phyloP scores from a whole-genome alignment of 352 stramenopile genomes.

The Phytophthora aleatoria region DNA sequence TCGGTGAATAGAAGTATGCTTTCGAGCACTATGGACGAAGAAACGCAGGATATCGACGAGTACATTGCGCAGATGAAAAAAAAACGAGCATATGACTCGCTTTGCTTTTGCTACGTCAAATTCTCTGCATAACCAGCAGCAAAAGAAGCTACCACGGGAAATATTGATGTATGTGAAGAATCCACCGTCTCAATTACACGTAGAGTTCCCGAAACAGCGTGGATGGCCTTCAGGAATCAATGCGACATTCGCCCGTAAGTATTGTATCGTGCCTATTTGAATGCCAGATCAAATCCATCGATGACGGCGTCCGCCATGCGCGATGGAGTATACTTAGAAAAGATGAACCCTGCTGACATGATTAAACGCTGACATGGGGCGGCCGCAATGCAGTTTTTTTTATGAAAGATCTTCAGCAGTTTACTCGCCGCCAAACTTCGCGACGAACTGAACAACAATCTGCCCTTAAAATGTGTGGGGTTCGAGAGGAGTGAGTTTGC shows the following conservation, averaged over 20 bases:
- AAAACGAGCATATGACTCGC: conserved; percentile 2
- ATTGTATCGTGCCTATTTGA: conserved; percentile 24
- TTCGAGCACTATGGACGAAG: background rate
- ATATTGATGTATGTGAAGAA: conserved; percentile 17
- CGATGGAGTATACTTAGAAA: conserved; percentile 8
- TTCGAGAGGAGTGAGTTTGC: conserved; percentile 11
- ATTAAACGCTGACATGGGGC: conserved; percentile 36
- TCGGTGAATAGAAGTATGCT: background rate
- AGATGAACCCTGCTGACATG: background rate
- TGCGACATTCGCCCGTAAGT: conserved; percentile 16
- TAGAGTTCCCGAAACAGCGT: conserved; percentile 28
- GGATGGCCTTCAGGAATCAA: conserved; percentile 31
- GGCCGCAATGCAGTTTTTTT: conserved; percentile 19
- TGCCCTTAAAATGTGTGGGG: conserved; percentile 1
- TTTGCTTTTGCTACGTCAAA: background rate
- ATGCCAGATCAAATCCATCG: conserved; percentile 25
- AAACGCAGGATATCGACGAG: conserved; percentile 17
- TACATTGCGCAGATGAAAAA: conserved; percentile 28
- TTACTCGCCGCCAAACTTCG: conserved; percentile 13
- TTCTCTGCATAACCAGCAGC: background rate
- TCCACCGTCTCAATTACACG: conserved; percentile 17
- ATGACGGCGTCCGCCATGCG: conserved; percentile 11
- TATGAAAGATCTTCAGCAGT: conserved; percentile 23
- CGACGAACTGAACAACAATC: background rate
- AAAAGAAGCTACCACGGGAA: conserved; percentile 16